Conservation (phyloP, 1,284 basidiomycete species). For the Stygiomarasmius scandens region DNA sequence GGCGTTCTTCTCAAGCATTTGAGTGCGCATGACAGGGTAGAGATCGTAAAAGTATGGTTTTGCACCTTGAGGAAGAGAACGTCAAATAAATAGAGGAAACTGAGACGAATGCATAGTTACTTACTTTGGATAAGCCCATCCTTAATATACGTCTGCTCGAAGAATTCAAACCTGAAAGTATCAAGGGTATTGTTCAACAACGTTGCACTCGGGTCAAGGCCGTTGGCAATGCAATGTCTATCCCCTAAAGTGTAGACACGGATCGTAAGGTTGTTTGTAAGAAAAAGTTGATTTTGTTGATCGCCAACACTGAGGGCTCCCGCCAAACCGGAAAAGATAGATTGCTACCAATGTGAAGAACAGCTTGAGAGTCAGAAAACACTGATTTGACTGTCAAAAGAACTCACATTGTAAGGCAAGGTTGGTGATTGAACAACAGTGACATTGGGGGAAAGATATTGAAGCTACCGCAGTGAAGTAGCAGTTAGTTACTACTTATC, state of each 20-base stretch:
- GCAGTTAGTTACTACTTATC: no score
- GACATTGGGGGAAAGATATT: background rate
- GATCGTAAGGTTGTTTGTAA: background rate
- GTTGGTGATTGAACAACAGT: background rate
- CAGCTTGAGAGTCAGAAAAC: background rate
- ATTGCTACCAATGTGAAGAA: background rate
- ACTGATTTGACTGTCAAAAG: background rate
- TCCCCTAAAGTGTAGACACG: background rate
- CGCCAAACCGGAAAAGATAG: background rate
- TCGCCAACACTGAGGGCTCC: background rate
- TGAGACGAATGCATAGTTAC: background rate
- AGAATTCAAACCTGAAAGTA: background rate
- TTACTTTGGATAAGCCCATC: background rate
- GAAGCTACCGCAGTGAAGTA: background rate
- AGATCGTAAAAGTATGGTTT: background rate
- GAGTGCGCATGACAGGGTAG: background rate
- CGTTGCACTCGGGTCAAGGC: background rate
- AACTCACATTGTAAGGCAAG: background rate
- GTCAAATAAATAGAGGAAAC: background rate
- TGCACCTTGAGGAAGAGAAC: background rate
- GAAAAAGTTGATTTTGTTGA: background rate
- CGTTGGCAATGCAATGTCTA: background rate
- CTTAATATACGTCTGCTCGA: background rate
- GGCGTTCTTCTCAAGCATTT: background rate
- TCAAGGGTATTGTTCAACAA: background rate